Percentiles rank a stretch among this genome's conserved stretches.
Evolutionary conservation across 2,329 filamentous ascomycete genomes (phyloP).

Genomic region (Neonectria hederae): DNA sequence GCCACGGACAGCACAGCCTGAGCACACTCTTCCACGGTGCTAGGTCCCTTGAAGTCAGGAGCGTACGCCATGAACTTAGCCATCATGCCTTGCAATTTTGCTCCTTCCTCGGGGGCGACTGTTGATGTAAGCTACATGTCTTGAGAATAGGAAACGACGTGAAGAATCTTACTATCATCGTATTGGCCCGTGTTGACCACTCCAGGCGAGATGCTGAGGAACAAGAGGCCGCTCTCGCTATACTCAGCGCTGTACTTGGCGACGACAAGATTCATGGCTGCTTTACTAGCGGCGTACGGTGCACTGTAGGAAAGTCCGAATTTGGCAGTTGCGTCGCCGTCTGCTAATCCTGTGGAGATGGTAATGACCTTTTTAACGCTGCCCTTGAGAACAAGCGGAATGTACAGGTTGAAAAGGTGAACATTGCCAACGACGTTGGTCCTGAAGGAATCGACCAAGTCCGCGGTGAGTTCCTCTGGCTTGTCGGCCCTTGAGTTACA

Average conservation of each 20-base stretch:
- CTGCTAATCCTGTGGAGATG: slow-evolving; percentile 59
- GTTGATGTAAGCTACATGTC: background rate
- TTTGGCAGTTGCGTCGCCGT: slow-evolving; percentile 53
- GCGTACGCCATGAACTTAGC: slow-evolving; percentile 3
- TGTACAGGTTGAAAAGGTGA: slow-evolving; percentile 61
- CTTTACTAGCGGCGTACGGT: slow-evolving; percentile 60
- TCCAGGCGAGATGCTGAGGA: slow-evolving; percentile 6
- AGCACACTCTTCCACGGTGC: slow-evolving; percentile 1
- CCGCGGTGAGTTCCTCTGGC: slow-evolving; percentile 14
- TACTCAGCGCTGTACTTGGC: slow-evolving; percentile 60
- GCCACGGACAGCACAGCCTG: slow-evolving; percentile 7
- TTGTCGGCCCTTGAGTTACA: background rate
- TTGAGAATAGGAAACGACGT: background rate
- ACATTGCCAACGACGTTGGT: slow-evolving; percentile 62
- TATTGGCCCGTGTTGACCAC: background rate
- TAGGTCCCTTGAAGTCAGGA: slow-evolving; percentile 2
- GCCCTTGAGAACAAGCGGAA: slow-evolving; percentile 62
- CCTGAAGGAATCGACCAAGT: slow-evolving; percentile 44
- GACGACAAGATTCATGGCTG: slow-evolving; percentile 60
- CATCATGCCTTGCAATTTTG: background rate
- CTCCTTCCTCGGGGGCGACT: background rate
- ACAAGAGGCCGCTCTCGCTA: slow-evolving; percentile 2
- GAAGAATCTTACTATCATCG: background rate
- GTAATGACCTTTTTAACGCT: slow-evolving; percentile 61
- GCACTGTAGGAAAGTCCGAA: slow-evolving; percentile 46